phyloP scores from a whole-genome alignment of 257 asterid species.

The Cynanchum wilfordii region DNA sequence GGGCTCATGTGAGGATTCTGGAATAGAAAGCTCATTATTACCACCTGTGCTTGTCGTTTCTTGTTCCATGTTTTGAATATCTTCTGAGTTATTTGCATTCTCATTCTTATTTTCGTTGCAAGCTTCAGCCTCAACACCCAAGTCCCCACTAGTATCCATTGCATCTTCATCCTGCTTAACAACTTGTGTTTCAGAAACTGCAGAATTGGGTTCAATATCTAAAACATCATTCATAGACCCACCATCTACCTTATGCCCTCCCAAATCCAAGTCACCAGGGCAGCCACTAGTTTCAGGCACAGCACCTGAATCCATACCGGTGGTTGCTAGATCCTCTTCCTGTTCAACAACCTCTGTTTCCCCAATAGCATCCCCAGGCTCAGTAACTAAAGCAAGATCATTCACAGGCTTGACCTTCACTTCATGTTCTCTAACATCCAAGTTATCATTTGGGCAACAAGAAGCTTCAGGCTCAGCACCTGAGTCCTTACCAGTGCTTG shows the following conservation, averaged over 20 bases:
- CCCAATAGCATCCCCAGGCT: conserved; percentile 7
- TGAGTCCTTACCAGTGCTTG: conserved; percentile 21
- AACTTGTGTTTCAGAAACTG: conserved; percentile 16
- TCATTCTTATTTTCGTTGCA: conserved; percentile 21
- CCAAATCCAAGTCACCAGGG: conserved; percentile 17
- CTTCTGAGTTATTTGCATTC: conserved; percentile 18
- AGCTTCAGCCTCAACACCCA: conserved; percentile 25
- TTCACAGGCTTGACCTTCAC: background rate
- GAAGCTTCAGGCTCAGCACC: conserved; percentile 22
- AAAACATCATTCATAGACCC: conserved; percentile 11
- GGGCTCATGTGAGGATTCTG: conserved; percentile 25
- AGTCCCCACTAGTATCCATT: conserved; percentile 22
- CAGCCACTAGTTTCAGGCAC: conserved; percentile 22
- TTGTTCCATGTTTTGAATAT: conserved; percentile 17
- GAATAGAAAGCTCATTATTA: conserved; percentile 21
- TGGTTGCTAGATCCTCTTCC: conserved; percentile 20
- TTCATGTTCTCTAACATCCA: conserved; percentile 11
- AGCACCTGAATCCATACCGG: conserved; percentile 22
- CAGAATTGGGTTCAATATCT: conserved; percentile 5
- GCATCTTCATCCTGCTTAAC: conserved; percentile 21
- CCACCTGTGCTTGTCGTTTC: conserved; percentile 16
- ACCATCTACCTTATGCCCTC: conserved; percentile 1
- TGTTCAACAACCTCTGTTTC: conserved; percentile 20
- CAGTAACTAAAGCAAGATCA: conserved; percentile 4
- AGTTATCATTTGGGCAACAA: conserved; percentile 19